Conservation (phyloP, 768 basidiomycete species). For the Hirschioporus abietinus region DNA sequence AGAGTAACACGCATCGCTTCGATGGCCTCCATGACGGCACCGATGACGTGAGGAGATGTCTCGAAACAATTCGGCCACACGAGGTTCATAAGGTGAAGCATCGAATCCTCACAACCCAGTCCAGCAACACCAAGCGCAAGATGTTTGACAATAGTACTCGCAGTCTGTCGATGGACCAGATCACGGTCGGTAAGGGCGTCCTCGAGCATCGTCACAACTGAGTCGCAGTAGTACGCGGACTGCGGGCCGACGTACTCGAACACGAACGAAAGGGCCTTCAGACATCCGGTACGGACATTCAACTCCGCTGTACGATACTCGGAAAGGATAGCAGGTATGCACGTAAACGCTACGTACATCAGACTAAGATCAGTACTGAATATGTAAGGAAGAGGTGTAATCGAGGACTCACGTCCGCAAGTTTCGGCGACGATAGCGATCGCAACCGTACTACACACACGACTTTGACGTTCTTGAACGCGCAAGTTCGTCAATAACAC, state of each 20-base stretch:
- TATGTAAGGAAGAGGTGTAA: background rate
- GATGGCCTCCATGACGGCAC: conserved; percentile 96
- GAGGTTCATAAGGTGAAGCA: conserved; percentile 96
- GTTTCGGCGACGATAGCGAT: conserved; percentile 96
- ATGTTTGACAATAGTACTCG: conserved; percentile 97
- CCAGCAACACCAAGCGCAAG: conserved; percentile 95
- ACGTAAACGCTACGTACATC: conserved; percentile 73
- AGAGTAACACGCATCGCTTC: conserved; percentile 96
- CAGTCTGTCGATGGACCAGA: conserved; percentile 96
- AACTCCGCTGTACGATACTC: conserved; percentile 98
- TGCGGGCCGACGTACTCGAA: conserved; percentile 98
- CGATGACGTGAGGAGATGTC: conserved; percentile 96
- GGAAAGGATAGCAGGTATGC: conserved; percentile 97
- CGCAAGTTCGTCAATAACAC: conserved; percentile 94
- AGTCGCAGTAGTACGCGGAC: conserved; percentile 95
- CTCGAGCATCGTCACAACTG: conserved; percentile 96
- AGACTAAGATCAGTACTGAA: conserved; percentile 8
- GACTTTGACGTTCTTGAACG: conserved; percentile 97
- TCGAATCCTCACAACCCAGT: conserved; percentile 95
- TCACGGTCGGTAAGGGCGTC: conserved; percentile 98
- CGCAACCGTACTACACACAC: conserved; percentile 97
- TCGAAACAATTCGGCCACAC: conserved; percentile 99
- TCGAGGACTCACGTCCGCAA: conserved; percentile 55
- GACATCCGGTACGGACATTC: conserved; percentile 97
- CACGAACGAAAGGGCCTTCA: conserved; percentile 97